Conservation (phyloP, 176 grass and related monocot species). For the Hyparrhenia diplandra region DNA sequence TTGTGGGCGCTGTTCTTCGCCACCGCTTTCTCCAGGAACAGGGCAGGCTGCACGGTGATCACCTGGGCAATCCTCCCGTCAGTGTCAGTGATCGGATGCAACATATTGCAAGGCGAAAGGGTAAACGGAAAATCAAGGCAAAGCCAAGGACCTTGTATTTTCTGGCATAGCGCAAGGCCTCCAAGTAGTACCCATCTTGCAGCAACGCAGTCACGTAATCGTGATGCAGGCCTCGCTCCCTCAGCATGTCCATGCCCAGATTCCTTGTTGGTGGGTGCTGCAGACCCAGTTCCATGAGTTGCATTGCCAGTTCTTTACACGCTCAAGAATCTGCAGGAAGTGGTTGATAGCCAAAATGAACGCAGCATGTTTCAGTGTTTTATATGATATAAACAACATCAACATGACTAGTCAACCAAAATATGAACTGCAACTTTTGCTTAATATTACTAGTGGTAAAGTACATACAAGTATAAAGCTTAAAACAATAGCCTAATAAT, state of each 20-base stretch:
- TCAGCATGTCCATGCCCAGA: slow-evolving; percentile 82
- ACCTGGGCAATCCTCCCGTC: slow-evolving; percentile 44
- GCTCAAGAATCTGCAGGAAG: slow-evolving; percentile 76
- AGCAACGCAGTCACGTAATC: slow-evolving; percentile 69
- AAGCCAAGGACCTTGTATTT: slow-evolving; percentile 71
- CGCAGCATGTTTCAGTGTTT: background rate
- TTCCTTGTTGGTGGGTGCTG: slow-evolving; percentile 56
- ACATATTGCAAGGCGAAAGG: too few species aligned
- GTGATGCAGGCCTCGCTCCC: slow-evolving; percentile 74
- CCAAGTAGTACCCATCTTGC: slow-evolving; percentile 83
- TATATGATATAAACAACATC: background rate
- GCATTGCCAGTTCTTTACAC: slow-evolving; percentile 82
- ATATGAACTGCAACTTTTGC: background rate
- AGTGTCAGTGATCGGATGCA: background rate
- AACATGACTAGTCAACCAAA: background rate
- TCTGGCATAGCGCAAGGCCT: slow-evolving; percentile 77
- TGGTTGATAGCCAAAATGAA: background rate
- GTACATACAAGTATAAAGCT: too few species aligned
- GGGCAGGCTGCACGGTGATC: slow-evolving; percentile 69
- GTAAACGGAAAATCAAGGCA: background rate
- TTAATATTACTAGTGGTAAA: too few species aligned
- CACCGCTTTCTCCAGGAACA: slow-evolving; percentile 87
- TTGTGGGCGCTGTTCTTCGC: slow-evolving; percentile 47
- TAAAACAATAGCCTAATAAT: too few species aligned
- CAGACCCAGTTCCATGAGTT: slow-evolving; percentile 69